A percentile compares a stretch with the other conserved stretches of the same genome.
These are phyloP conservation scores for Penicillium canariense DNA, from an alignment of 495 filamentous ascomycete genomes.

Conservation along the genomic window DNA sequence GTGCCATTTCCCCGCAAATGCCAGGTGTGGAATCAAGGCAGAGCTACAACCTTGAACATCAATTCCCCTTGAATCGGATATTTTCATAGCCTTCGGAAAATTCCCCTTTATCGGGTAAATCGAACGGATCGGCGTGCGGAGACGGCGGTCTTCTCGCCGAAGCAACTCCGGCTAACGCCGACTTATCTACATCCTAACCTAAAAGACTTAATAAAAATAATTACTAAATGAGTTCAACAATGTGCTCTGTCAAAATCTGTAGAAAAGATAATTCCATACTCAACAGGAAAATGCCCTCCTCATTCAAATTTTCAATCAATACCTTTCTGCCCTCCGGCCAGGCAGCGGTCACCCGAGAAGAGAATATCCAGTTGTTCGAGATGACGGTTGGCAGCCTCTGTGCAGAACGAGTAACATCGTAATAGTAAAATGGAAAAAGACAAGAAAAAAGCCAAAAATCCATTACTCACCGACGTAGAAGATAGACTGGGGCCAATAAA, in stretches of 20 bases:
- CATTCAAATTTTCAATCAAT: slow-evolving; percentile 6
- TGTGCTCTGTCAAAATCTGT: too few species aligned
- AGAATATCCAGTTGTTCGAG: slow-evolving; percentile 52
- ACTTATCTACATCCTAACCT: background rate
- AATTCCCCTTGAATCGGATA: slow-evolving; percentile 10
- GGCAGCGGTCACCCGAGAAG: slow-evolving; percentile 28
- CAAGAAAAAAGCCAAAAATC: background rate
- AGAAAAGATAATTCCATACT: too few species aligned
- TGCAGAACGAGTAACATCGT: background rate
- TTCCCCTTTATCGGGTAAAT: slow-evolving; percentile 8
- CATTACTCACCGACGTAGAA: slow-evolving; percentile 44
- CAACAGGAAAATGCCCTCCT: too few species aligned
- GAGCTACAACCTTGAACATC: slow-evolving; percentile 1
- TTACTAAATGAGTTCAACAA: too few species aligned
- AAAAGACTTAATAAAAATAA: background rate
- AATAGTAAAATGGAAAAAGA: too few species aligned
- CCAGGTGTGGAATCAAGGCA: background rate
- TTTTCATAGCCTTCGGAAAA: slow-evolving; percentile 5
- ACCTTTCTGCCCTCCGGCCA: slow-evolving; percentile 11
- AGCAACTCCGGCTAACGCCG: background rate
- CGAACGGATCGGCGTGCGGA: slow-evolving; percentile 10
- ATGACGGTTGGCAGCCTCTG: slow-evolving; percentile 45
- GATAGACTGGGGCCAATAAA: slow-evolving; percentile 40
- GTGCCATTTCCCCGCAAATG: slow-evolving; percentile 19
- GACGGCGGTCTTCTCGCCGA: slow-evolving; percentile 11